A percentile compares a stretch with the other conserved stretches of the same genome.
These are phyloP conservation scores for Entomortierella chlamydospora DNA, from an alignment of 192 early-diverging fungal species.

Conservation along the genomic window DNA sequence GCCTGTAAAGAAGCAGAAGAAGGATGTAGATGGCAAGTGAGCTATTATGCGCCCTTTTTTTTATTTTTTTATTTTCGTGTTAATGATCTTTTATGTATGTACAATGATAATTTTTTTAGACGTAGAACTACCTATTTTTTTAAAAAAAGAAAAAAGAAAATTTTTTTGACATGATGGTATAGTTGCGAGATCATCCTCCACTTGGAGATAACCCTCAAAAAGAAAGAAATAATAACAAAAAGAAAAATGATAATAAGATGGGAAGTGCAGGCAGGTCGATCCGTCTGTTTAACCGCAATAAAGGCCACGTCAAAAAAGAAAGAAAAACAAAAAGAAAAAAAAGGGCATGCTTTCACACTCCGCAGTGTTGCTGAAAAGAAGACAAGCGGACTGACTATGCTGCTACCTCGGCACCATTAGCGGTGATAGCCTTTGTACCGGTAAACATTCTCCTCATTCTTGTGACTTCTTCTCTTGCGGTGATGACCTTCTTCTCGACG, in stretches of 20 bases:
- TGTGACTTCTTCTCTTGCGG: slow-evolving; percentile 42
- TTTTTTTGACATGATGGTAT: slow-evolving; percentile 12
- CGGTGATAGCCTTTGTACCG: neutral
- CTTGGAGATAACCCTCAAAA: neutral
- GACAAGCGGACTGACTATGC: neutral
- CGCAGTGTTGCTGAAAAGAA: too few species aligned
- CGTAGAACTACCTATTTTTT: neutral
- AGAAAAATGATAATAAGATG: too few species aligned
- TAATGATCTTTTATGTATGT: too few species aligned
- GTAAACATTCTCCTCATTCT: slow-evolving; percentile 16
- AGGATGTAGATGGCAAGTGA: too few species aligned
- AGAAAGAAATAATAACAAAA: neutral
- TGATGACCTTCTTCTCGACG: slow-evolving; percentile 37
- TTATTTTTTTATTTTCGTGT: too few species aligned
- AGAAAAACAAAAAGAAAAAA: slow-evolving; percentile 3
- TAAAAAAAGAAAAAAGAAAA: neutral
- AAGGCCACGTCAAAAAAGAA: neutral
- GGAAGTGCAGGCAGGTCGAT: too few species aligned
- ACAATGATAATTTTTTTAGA: too few species aligned
- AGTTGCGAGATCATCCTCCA: too few species aligned
- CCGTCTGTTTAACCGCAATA: neutral
- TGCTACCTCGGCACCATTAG: slow-evolving; percentile 16
- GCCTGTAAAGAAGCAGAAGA: neutral
- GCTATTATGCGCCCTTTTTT: too few species aligned
- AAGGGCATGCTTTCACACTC: neutral